Evolutionary conservation across 768 basidiomycete genomes (phyloP).

Genomic region (Pisolithus tinctorius): DNA sequence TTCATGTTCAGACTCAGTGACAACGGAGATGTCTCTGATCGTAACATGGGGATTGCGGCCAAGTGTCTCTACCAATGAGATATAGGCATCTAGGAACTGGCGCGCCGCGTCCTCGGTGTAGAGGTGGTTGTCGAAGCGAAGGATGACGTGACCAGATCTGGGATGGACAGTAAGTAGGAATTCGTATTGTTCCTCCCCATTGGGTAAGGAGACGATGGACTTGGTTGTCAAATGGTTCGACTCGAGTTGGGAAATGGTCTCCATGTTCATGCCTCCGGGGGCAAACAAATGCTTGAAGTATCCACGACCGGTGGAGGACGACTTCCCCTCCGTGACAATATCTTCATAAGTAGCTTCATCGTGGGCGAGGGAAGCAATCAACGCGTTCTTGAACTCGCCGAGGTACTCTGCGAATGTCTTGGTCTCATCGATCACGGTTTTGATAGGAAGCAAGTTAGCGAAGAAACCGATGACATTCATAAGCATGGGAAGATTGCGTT

Average conservation of each 20-base stretch:
- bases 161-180: constrained; percentile 20
- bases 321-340: constrained; percentile 21
- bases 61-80: constrained; percentile 21
- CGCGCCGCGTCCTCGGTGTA: constrained; percentile 22
- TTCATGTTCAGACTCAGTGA: constrained; percentile 7
- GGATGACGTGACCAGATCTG: constrained; percentile 17
- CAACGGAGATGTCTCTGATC: constrained; percentile 10
- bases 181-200: constrained; percentile 22
- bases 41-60: constrained; percentile 4
- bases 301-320: constrained; percentile 17
- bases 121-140: constrained; percentile 24
- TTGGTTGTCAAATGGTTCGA: constrained; percentile 11
- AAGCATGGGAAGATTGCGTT: constrained; percentile 23
- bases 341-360: constrained; percentile 27
- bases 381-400: constrained; percentile 14
- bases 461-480: constrained; percentile 24
- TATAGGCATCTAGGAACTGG: constrained; percentile 25
- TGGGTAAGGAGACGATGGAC: constrained; percentile 17
- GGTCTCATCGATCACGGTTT: constrained; percentile 20
- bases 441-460: constrained; percentile 25
- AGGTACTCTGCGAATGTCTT: constrained; percentile 20
- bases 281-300: constrained; percentile 29
- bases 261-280: constrained; percentile 22
- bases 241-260: constrained; percentile 18
- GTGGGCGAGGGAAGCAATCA: constrained; percentile 17